These are phyloP conservation scores for Plasmodium fragile DNA, from an alignment of 169 alveolate genomes.

Conservation along the genomic window DNA sequence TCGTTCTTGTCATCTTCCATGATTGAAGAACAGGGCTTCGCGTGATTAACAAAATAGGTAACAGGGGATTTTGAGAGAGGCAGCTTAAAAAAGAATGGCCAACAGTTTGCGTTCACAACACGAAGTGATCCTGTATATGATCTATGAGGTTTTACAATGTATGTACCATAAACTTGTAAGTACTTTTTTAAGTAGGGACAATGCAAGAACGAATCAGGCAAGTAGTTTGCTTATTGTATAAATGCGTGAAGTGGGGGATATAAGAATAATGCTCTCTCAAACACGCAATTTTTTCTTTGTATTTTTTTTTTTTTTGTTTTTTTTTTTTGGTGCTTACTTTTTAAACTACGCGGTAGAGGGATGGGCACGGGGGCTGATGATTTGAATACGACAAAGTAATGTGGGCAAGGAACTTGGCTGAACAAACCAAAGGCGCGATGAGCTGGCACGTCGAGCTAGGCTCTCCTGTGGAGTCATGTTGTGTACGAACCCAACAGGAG, in stretches of 20 bases:
- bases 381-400: neutral
- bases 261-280: neutral
- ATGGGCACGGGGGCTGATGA: neutral
- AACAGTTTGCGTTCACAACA: slow-evolving; percentile 19
- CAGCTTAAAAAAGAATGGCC: neutral
- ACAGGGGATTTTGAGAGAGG: neutral
- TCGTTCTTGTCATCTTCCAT: slow-evolving; percentile 74
- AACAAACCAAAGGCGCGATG: no score
- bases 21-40: neutral
- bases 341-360: neutral
- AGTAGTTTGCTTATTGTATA: neutral
- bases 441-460: neutral
- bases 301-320: no score
- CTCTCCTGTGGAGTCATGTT: neutral
- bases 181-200: neutral
- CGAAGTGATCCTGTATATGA: neutral
- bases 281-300: neutral
- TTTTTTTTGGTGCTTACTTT: neutral
- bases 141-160: neutral
- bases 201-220: neutral
- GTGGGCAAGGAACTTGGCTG: no score
- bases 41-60: neutral
- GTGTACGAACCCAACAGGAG: neutral
- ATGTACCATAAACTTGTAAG: neutral
- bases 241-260: neutral